Evolutionary conservation across 1,284 basidiomycete genomes (phyloP), one percentile per base, ranked within the genome.

Genomic region (Rugosomyces carneus): DNA sequence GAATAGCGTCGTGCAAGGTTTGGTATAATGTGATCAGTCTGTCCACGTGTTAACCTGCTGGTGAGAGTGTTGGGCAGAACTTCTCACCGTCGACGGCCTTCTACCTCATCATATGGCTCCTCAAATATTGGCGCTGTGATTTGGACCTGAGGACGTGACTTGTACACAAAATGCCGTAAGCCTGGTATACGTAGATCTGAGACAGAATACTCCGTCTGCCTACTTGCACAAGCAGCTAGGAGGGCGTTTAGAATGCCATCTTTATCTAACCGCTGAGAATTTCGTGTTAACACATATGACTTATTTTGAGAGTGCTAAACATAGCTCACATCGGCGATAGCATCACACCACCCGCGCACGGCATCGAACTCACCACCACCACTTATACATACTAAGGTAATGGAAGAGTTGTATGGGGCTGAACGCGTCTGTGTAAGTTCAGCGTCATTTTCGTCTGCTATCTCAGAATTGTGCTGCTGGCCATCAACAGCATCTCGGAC

Each of bases 91-190:
- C 79, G 69, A 47, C 70, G 75, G 52, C 81, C 78, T 44, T 79
- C 73, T 0, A 69, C 52, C 32, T 68, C 68, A 37, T 81, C 76
- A 61, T 96, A 97, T 1, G 89, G 85, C 23, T 86, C 86, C 57
- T 93, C 90, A 63, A 85, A 93, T 13, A 67, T 64, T 0, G 94
- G 92, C 52, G 76, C 71, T 0, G 93, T 96, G 26, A 95, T 75
- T 61, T 98, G 95, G 15, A 97, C 91, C 54, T 90, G 80, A 13
- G 80, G 69, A 15, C 91, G 77, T 15, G 89, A 91, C 67, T 96
- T 97, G 72, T 96, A 98, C 42, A 96, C 69, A 60, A 98, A 99
- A 65, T 99, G 95, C 21, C 89, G 78, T 20, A 99, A 66, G 0
- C 93, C 93, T 1, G 92, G 88, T 44, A 95, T 84, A 3, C 81